Base-by-base conservation (phyloP, 1,284 basidiomycete genomes). In the Marasmius sp. region DNA sequence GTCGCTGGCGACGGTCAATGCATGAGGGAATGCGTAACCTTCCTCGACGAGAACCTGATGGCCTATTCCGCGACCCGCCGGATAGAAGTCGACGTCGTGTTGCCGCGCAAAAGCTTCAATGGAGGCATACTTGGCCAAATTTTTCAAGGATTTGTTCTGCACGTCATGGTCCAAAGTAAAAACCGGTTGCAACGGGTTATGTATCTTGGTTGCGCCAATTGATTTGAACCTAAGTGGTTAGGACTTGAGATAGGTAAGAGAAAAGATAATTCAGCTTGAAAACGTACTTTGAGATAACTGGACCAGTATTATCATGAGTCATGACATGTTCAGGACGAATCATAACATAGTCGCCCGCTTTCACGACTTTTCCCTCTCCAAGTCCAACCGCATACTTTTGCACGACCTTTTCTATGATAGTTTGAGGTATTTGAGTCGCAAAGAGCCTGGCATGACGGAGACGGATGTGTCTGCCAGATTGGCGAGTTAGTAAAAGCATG, bases 91-190 rank as follows among this genome's bases (percentile, higher is more conserved):
- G 68, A 99, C 82, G 10, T 83, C 84, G 67, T 98, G 92, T 62
- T 86, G 78, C 51, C 94, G 87, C 3, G 95, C 96, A 71, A 98
- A 99, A 1, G 85, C 83, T 73, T 98, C 96, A 64, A 99, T 99
- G 61, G 85, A 87, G 45, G 91, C 85, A 76, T 99, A 99, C 76
- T 99, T 99, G 22, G 88, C 82, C 27, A 98, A 80, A 76, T 99
- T 99, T 72, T 96, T 97, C n/a, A 86, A 74, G 0, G 94, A 91
- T 73, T 92, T 93, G 80, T 99, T 99, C 76, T 99, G 97, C 0
- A 99, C 95, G 72, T 99, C 97, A 75, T 99, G 97, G 74, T 99
- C 97, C 47, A 99, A 86, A 1, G 97, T 96, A 79, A 98, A 98
- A 41, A 99, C 95, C 4, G 93, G 90, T 71, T 97, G 95, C 52